Evolutionary conservation across 2,329 filamentous ascomycete species (phyloP).

Genomic region (Fusarium nelsonii): DNA sequence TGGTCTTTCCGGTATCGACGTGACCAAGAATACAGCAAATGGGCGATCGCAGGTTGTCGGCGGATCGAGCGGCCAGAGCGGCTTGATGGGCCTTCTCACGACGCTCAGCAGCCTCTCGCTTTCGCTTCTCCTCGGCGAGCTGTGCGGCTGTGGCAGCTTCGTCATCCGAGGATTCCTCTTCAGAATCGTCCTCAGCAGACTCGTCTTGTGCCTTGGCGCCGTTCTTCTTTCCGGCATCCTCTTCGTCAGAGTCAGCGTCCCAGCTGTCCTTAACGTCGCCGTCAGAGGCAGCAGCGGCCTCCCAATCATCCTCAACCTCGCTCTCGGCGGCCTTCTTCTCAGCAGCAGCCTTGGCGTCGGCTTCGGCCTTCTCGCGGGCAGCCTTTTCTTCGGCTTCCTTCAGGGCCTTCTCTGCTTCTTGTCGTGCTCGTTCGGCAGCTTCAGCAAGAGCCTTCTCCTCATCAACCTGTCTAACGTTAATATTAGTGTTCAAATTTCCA

Average conservation of each 20-base stretch:
- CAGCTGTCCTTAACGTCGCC: conserved; percentile 92
- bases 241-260: conserved; percentile 87
- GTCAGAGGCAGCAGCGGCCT: conserved; percentile 82
- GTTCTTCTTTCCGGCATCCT: conserved; percentile 61
- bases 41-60: conserved; percentile 93
- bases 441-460: conserved; percentile 84
- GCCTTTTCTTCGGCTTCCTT: conserved; percentile 73
- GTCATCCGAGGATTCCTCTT: conserved; percentile 76
- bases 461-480: conserved; percentile 65
- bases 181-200: conserved; percentile 63
- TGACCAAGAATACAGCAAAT: conserved; percentile 99
- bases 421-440: conserved; percentile 77
- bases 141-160: conserved; percentile 81
- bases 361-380: conserved; percentile 67
- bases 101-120: conserved; percentile 89
- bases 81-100: conserved; percentile 92
- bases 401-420: conserved; percentile 75
- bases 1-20: conserved; percentile 99
- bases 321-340: conserved; percentile 68
- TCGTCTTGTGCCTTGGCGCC: conserved; percentile 54
- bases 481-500: not conserved
- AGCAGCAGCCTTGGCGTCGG: conserved; percentile 66
- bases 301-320: conserved; percentile 86
- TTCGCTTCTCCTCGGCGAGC: conserved; percentile 79
- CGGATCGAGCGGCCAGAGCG: conserved; percentile 89